Base-by-base conservation (phyloP, 1,284 basidiomycete genomes). In the Sutorius eximius region DNA sequence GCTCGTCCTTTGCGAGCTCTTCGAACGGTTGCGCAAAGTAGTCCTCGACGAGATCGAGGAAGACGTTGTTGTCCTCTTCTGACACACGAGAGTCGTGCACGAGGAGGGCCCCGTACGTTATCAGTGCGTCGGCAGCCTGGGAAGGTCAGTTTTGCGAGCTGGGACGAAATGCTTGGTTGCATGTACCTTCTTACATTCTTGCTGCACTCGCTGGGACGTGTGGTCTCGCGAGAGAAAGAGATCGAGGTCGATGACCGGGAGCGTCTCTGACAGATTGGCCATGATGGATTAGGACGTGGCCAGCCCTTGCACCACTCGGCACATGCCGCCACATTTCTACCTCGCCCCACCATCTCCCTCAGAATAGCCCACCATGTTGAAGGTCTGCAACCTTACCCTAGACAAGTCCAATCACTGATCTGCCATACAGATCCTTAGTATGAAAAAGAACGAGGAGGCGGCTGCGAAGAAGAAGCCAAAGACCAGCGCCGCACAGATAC, bases 401-500 rank as follows among this genome's bases (percentile, higher is more conserved):
- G 48, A 40, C 40, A 3, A 2, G 6, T 12, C 7, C 42, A 43
- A 49, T 49, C 52, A 5, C 53, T 59, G 42, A 64, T 49, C 43
- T 20, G 24, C 50, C 37, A 38, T 36, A 22, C 64, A 98, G 95
- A 96, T 98, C 68, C 97, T 95, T 90, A 92, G 87, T 64, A 91
- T 98, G 86, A 97, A 97, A 86, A 96, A 97, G 86, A 91, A 86
- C 66, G 91, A 95, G 78, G 91, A 95, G 70, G 91, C 91, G 54
- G 91, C 92, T 51, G 86, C 89, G 16, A 96, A 94, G 87, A 95
- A 87, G 84, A 93, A 90, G 80, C 94, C 95, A 45, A 98, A 97
- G 85, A 97, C 93, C 49, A 93, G 91, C 65, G 95, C 96, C 12
- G 96, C 97, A 33, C 95, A 98, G 75, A 90, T 99, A 70, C 87